phyloP scores from a whole-genome alignment of 331 rosid species.

The Quercus phellos region DNA sequence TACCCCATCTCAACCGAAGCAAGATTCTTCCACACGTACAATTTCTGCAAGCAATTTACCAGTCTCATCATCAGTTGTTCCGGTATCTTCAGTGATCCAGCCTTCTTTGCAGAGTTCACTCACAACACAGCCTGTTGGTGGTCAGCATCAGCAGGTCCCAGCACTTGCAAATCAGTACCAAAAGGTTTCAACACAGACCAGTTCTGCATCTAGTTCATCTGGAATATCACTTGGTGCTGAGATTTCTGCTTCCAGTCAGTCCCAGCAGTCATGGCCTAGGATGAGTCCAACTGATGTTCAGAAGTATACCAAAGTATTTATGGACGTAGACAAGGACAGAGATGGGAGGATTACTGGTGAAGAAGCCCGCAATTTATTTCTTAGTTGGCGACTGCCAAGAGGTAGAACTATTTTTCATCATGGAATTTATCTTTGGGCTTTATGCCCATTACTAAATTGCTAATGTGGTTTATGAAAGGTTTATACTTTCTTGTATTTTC shows the following conservation, averaged over 20 bases:
- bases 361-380: conserved; percentile 86
- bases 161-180: conserved; percentile 46
- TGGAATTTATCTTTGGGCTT: conserved; percentile 9
- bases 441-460: conserved; percentile 9
- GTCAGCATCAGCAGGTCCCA: conserved; percentile 48
- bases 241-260: conserved; percentile 54
- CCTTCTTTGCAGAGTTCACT: conserved; percentile 47
- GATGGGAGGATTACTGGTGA: conserved; percentile 96
- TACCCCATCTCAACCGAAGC: conserved; percentile 47
- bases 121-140: conserved; percentile 45
- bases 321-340: conserved; percentile 88
- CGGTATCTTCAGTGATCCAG: conserved; percentile 47
- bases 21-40: conserved; percentile 44
- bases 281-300: conserved; percentile 78
- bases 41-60: conserved; percentile 35
- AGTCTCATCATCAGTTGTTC: conserved; percentile 42
- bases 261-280: conserved; percentile 81
- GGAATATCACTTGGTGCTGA: conserved; percentile 45
- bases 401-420: conserved; percentile 45
- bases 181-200: conserved; percentile 37
- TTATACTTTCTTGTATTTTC: background rate
- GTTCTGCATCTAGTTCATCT: conserved; percentile 27
- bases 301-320: conserved; percentile 81
- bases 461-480: conserved; percentile 1
- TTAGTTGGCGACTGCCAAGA: conserved; percentile 92